Evolutionary conservation across 768 basidiomycete species (phyloP), one percentile per base, ranked within the genome.

Genomic region (Kwoniella sp.): DNA sequence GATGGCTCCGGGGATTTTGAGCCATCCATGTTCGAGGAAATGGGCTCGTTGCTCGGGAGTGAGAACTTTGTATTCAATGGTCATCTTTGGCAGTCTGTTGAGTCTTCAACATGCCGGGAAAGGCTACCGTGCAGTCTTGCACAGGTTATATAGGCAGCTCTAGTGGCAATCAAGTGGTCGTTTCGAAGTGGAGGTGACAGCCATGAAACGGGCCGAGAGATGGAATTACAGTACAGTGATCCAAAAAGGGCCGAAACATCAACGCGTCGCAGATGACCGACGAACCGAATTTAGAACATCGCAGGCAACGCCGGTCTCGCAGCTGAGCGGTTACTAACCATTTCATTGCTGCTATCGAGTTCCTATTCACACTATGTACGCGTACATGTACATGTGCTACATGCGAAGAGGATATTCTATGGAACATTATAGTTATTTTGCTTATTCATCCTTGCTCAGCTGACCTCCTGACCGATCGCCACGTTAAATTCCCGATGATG

Each of bases 21-120:
- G 19, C 68, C 68, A 69, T 2, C 68, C 68, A 29, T 66, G 68
- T 37, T 69, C 65, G 17, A 69, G 46, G 33, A 69, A 69, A 52
- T 66, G 65, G 5, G 46, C 47, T 21, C 68, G 54, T 24, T 69
- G 58, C 59, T 69, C 68, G 5, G n/a, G n/a, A 17, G 52, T 48
- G 7, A 66, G 47, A 24, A 26, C 37, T 29, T 66, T 48, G 54
- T 66, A 66, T 49, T 66, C 52, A 27, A 27, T 54, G 40, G 40
- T 44, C 40, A 44, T 44, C 13, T 33, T 33, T 6, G 33, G 33
- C 6, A 13, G n/a, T n/a, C n/a, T n/a, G n/a, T n/a, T n/a, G n/a
- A n/a, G n/a, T n/a, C n/a, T n/a, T n/a, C n/a, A n/a, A n/a, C n/a
- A n/a, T n/a, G n/a, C n/a, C n/a, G n/a, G n/a, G n/a, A n/a, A n/a